phyloP scores from a whole-genome alignment of 1,284 basidiomycete species.

The Microbotryomycetes sp. region DNA sequence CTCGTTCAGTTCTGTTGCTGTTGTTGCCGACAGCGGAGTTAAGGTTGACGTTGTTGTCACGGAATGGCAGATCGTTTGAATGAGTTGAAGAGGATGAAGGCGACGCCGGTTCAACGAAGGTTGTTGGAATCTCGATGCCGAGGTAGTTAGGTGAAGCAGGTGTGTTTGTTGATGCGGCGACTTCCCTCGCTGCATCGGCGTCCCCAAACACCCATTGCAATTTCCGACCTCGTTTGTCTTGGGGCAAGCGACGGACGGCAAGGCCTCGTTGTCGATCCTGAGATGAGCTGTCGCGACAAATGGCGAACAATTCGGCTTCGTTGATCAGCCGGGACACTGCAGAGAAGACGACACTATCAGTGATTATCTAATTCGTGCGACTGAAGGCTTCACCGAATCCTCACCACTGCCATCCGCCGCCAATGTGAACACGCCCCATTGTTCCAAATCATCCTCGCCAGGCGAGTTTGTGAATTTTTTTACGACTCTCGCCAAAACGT shows the following conservation, averaged over 20 bases:
- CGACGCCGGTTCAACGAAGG: constrained; percentile 34
- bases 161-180: constrained; percentile 1
- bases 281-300: constrained; percentile 78
- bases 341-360: not conserved
- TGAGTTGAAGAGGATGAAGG: constrained; percentile 25
- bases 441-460: constrained; percentile 54
- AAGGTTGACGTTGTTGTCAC: not conserved
- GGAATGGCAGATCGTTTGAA: constrained; percentile 1
- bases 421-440: constrained; percentile 73
- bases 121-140: constrained; percentile 32
- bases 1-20: constrained; percentile 39
- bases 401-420: constrained; percentile 55
- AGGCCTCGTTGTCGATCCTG: constrained; percentile 72
- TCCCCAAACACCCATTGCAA: constrained; percentile 57
- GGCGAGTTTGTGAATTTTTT: constrained; percentile 63
- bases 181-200: constrained; percentile 16
- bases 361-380: not conserved
- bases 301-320: constrained; percentile 71
- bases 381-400: constrained; percentile 23
- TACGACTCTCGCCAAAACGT: constrained; percentile 76
- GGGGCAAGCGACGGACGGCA: constrained; percentile 55
- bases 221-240: constrained; percentile 41
- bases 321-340: constrained; percentile 55
- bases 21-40: not conserved
- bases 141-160: constrained; percentile 33